Evolutionary conservation across 306 rosid species (phyloP), one percentile per base, ranked within the genome.

Genomic region (Cucumis sativus): DNA sequence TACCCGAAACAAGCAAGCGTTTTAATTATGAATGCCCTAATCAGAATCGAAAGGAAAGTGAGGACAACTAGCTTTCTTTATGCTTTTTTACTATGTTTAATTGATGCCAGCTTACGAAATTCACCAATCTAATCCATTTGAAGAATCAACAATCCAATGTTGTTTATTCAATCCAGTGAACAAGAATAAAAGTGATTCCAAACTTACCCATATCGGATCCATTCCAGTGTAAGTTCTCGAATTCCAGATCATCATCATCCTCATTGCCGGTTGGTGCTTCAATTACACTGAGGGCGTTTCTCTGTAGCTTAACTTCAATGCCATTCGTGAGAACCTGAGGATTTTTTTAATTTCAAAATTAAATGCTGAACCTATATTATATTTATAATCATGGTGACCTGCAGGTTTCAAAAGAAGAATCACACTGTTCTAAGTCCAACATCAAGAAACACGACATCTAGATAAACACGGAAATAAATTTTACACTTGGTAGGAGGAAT

Each of bases 181-280:
- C 43, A 71, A 71, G 17, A 60, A 60, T 41, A 39, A 3, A 15
- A 43, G 47, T 6, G n/a, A 25, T 20, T n/a, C 12, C 7, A 66
- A 60, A 90, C 93, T 87, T 78, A 95, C 99, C 97, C 99, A 95
- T 80, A 81, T 92, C 97, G 43, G 92, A 92, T 79, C 91, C 99
- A 81, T 92, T 89, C 99, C 99, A 95, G 28, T 80, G 97, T 56
- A 87, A 76, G 61, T 88, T 83, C 40, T 90, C 97, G 10, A 92
- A 95, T 66, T 95, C 99, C 76, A 91, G 96, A 79, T 91, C 97
- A 82, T 90, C 96, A 17, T 92, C 99, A 62, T 95, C 99, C 86
- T 95, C 99, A 0, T 92, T 89, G 30, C 99, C 99, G 0, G 97
- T 92, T 1, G 99, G 99, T 76, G 99, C 93, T 86, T 91, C 99